Base-by-base conservation (phyloP, 257 asterid genomes). In the Solanum sitiens region DNA sequence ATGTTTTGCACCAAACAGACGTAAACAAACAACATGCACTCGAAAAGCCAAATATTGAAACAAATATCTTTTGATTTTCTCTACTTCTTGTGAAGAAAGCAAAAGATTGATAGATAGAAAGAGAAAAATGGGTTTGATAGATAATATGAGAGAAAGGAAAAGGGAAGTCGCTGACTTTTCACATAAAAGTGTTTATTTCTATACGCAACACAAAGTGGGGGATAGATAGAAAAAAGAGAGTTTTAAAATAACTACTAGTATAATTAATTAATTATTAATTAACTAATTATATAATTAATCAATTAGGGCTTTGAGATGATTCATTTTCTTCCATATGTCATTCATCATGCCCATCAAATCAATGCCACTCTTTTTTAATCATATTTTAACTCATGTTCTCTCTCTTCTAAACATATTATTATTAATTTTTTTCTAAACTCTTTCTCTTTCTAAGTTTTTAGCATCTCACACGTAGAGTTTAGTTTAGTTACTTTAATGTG, bases 141-240 rank as follows among this genome's bases (percentile, higher is more conserved):
- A 16, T 86, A 30, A 39, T 91, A 44, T 87, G 39, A 37, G 39
- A 37, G 1, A 56, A 56, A 56, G 65, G 88, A 42, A 89, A 65
- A 85, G 80, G 88, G 50, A 86, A 53, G 83, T 65, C 94, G 96
- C 95, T 94, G 98, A 95, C 98, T 95, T 95, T 89, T 91, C 89
- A 88, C 88, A 88, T 89, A 83, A 88, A 94, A 89, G 87, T 86
- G 92, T 89, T 83, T 84, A 74, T 91, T 87, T 89, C 88, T 75
- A 89, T 91, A 92, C 93, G 95, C 94, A 91, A 92, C 90, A 88
- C 39, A 37, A 27, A 61, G 82, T 84, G 84, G 87, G 85, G 73
- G 39, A 37, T 37, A 37, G 39, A 88, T 61, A 39, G 67, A 27
- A 87, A 79, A 71, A 63, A 61, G 85, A 84, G 73, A 84, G 79